A percentile compares a stretch with the other conserved stretches of the same genome.
phyloP scores from a whole-genome alignment of 1,284 basidiomycete genomes.

The Meira nashicola region DNA sequence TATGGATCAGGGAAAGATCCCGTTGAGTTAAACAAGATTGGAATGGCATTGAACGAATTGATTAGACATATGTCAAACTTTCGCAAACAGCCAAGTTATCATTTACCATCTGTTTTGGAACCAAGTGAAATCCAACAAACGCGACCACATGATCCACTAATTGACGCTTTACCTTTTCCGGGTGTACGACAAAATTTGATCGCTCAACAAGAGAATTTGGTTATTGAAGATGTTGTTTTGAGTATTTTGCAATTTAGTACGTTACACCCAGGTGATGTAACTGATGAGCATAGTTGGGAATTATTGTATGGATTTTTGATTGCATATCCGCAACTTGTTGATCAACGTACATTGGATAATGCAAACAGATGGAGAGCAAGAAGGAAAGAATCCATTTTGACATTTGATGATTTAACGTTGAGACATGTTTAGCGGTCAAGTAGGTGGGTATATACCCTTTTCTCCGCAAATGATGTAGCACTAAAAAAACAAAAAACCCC shows the following conservation, averaged over 20 bases:
- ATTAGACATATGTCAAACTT: conserved; percentile 28
- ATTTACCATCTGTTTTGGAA: conserved; percentile 26
- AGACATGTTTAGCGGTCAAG: too few species aligned
- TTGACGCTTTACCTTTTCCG: conserved; percentile 28
- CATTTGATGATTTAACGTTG: not conserved
- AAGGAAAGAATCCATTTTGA: not conserved
- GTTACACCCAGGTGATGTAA: conserved; percentile 20
- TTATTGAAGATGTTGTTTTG: conserved; percentile 21
- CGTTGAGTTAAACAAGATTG: conserved; percentile 17
- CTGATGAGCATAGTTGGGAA: conserved; percentile 23
- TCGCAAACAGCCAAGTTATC: conserved; percentile 24
- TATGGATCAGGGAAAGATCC: conserved; percentile 8
- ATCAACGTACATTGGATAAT: conserved; percentile 18
- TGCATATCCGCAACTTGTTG: conserved; percentile 25
- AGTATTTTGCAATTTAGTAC: conserved; percentile 18
- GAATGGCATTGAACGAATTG: conserved; percentile 18
- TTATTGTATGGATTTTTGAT: conserved; percentile 27
- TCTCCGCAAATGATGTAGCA: too few species aligned
- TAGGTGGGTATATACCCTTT: too few species aligned
- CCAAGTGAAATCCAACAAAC: conserved; percentile 29
- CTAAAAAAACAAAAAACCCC: too few species aligned
- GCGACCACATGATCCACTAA: conserved; percentile 26
- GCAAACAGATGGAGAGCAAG: conserved; percentile 19
- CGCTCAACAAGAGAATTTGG: conserved; percentile 17
- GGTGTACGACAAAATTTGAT: conserved; percentile 33